Evolutionary conservation across 1,139 yeast genomes (phyloP), one percentile per base, ranked within the genome.

Genomic region (Kazachstania sp.): DNA sequence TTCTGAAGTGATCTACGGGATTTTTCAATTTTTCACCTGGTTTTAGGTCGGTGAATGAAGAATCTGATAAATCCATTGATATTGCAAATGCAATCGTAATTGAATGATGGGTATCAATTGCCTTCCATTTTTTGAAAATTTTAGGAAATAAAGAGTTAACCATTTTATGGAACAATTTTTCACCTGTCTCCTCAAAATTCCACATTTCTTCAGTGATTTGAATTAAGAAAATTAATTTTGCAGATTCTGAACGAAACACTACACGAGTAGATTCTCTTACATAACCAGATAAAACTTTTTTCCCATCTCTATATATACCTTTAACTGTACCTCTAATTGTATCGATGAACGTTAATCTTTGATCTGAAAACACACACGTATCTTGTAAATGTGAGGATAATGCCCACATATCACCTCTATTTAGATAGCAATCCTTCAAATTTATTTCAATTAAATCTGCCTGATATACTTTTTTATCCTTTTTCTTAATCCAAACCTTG

Each of bases 101-200:
- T 12, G 90, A 75, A 66, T 94, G 98, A 60, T 90, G 95, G 0
- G 95, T 85, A 19, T 84, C 88, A 49, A 81, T 76, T 37, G 82
- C 82, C 53, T 90, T 75, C 97, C 97, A 92, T 49, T 83, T 77
- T 55, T 82, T 83, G 65, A 94, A 88, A 28, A 92, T 83, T 52
- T 83, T 85, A 0, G 99, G 98, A 50, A 94, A 79, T 49, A 92
- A 73, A 20, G 95, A 86, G 63, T 92, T 90, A 44, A 94, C 87
- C 58, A 94, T 78, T 64, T 88, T 88, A 64, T 90, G 95, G 62
- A 90, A 92, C 77, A 87, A 78, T 45, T 90, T 85, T 60, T 90
- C 97, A 0, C 98, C 98, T 56, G 84, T 85, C 60, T 90, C 97
- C 66, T 92, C 97, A 65, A 94, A 94, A 62, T 90, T 88, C 95